Evolutionary conservation across 805 yeast genomes (phyloP), one percentile per base, ranked within the genome.

Genomic region (Kodamaea jinghongensis): DNA sequence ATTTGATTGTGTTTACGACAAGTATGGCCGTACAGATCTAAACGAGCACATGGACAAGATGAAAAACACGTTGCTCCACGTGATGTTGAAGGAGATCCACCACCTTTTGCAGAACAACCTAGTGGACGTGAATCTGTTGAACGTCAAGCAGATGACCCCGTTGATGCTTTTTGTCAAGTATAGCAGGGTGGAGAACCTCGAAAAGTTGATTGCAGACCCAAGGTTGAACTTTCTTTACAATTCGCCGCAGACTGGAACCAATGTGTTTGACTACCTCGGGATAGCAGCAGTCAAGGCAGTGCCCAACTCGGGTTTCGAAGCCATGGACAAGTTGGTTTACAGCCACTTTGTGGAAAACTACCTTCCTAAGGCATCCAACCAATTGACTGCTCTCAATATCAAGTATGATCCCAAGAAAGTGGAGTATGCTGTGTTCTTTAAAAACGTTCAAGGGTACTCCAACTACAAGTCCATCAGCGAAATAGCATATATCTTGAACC

Each of bases 41-140:
- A 65, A 65, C 31, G 81, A 78, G 20, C 97, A 91, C 54, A 63
- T 78, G 6, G 97, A 91, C 54, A 60, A 56, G 15, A 73, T 77
- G 40, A 91, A 91, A 0, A 88, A 89, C 54, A 79, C 93, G 0
- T 54, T 91, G 3, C 62, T 91, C 23, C 98, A 91, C 60, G 73
- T 85, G 2, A 63, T 87, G 22, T 74, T 76, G 36, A 71, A 73
- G 10, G 72, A 75, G 11, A 58, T 86, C 20, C 40, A 51, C 7
- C 23, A 20, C 8, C 2, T 27, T 27, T 27, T 27, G 15, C 6
- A 16, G 28, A 50, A 57, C 5, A 67, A 68, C 30, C 58, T 71
- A 4, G 43, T 69, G 12, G 50, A 67, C 43, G 51, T 87, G 9
- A 87, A 91, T 56, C 75, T 72, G 42, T 57, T 74, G 13, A 90